Conservation (phyloP, 108 stramenopile species). For the Cyclostephanos tholiformis region DNA sequence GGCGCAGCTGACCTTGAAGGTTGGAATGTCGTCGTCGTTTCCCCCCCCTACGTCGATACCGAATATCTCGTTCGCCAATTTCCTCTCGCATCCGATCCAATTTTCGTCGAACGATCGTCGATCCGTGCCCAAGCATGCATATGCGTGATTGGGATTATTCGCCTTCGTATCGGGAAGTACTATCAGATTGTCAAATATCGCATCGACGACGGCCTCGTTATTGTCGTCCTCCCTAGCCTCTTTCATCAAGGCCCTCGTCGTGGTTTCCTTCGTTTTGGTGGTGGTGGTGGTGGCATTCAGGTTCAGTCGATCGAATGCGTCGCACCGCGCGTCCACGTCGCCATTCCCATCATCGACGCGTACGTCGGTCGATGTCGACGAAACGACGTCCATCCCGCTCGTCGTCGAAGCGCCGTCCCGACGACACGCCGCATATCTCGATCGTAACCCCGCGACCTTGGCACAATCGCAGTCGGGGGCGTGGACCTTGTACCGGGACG, state of each 20-base stretch:
- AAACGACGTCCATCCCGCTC: too few relatives aligned
- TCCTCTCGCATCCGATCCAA: constrained; percentile 25
- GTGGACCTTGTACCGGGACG: constrained; percentile 56
- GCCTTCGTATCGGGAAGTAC: constrained; percentile 42
- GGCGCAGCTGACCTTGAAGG: too few relatives aligned
- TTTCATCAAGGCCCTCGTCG: too few relatives aligned
- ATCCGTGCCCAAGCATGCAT: constrained; percentile 26
- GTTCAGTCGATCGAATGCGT: constrained; percentile 2
- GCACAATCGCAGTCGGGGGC: constrained; percentile 44
- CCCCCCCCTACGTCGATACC: constrained; percentile 19
- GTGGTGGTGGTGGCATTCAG: neutral
- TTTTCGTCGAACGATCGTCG: constrained; percentile 11
- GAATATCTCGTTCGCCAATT: constrained; percentile 40
- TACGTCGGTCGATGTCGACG: too few relatives aligned
- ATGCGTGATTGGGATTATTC: constrained; percentile 10
- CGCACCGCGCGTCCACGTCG: neutral
- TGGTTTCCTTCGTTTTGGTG: neutral
- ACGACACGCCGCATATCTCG: neutral
- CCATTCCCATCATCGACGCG: too few relatives aligned
- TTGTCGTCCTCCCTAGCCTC: too few relatives aligned
- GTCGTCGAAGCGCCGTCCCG: too few relatives aligned
- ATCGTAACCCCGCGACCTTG: constrained; percentile 30
- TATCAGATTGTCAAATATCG: constrained; percentile 32
- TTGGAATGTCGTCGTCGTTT: too few relatives aligned
- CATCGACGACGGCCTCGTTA: neutral